phyloP scores from a whole-genome alignment of 2,329 filamentous ascomycete genomes.

The Raffaelea arxii region DNA sequence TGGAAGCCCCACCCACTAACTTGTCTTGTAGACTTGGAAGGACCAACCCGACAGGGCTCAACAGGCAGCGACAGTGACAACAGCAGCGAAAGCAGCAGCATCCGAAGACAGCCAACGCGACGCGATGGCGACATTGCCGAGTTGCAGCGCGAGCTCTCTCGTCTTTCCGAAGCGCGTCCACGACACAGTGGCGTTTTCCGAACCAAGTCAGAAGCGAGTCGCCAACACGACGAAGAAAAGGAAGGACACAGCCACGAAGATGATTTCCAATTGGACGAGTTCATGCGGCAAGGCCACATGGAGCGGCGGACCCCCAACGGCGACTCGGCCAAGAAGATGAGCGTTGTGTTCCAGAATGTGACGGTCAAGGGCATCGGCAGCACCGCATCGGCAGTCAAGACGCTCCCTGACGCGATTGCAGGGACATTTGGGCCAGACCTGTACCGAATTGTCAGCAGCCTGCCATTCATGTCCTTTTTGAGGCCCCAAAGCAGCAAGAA shows the following conservation, averaged over 20 bases:
- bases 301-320: constrained; percentile 59
- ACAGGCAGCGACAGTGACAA: too few relatives aligned
- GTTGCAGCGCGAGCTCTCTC: constrained; percentile 13
- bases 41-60: background rate
- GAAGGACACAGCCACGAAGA: constrained; percentile 28
- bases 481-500: constrained; percentile 15
- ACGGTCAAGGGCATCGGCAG: constrained; percentile 8
- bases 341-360: constrained; percentile 62
- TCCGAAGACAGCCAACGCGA: constrained; percentile 9
- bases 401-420: constrained; percentile 53
- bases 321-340: constrained; percentile 64
- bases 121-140: constrained; percentile 16
- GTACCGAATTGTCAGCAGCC: constrained; percentile 49
- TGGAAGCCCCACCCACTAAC: background rate
- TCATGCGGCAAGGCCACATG: constrained; percentile 65
- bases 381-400: background rate
- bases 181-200: constrained; percentile 9
- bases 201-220: constrained; percentile 12
- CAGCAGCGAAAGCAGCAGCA: too few relatives aligned
- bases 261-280: constrained; percentile 59
- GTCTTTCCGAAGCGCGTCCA: constrained; percentile 7
- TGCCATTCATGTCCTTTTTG: constrained; percentile 24
- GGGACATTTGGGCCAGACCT: constrained; percentile 76
- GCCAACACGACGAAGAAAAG: constrained; percentile 20
- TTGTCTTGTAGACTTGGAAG: background rate